Evolutionary conservation across 441 rosid genomes (phyloP).

Genomic region (Arabidopsis lyrata): DNA sequence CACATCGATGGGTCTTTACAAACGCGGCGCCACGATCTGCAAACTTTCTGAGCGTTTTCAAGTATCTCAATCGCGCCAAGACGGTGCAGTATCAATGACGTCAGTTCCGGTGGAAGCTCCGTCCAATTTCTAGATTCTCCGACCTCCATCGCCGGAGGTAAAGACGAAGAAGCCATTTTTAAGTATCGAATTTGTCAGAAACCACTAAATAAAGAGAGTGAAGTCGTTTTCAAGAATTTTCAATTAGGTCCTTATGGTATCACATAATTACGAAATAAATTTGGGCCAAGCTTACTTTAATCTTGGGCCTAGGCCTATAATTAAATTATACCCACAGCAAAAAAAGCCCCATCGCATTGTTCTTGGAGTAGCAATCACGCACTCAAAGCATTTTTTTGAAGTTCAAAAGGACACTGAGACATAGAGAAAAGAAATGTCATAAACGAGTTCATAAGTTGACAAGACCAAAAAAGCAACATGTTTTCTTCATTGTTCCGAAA

Average conservation of each 20-base stretch:
- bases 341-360: not conserved
- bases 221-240: not conserved
- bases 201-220: not conserved
- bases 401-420: not conserved
- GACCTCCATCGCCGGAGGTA: not conserved
- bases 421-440: not conserved
- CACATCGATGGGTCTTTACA: slow-evolving; percentile 48
- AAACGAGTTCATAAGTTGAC: not conserved
- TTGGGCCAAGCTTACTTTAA: slow-evolving; percentile 4
- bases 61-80: slow-evolving; percentile 12
- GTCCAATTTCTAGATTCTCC: slow-evolving; percentile 15
- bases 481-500: not conserved
- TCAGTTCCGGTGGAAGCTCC: slow-evolving; percentile 12
- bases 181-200: too few relatives aligned
- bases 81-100: not conserved
- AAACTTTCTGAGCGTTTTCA: slow-evolving; percentile 18
- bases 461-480: not conserved
- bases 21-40: slow-evolving; percentile 16
- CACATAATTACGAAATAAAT: not conserved
- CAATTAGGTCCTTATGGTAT: not conserved
- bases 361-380: not conserved
- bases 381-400: not conserved
- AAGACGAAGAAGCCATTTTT: slow-evolving; percentile 9
- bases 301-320: not conserved
- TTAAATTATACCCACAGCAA: not conserved